phyloP scores from a whole-genome alignment of 176 grass and related monocot genomes.

The Juncus effusus region DNA sequence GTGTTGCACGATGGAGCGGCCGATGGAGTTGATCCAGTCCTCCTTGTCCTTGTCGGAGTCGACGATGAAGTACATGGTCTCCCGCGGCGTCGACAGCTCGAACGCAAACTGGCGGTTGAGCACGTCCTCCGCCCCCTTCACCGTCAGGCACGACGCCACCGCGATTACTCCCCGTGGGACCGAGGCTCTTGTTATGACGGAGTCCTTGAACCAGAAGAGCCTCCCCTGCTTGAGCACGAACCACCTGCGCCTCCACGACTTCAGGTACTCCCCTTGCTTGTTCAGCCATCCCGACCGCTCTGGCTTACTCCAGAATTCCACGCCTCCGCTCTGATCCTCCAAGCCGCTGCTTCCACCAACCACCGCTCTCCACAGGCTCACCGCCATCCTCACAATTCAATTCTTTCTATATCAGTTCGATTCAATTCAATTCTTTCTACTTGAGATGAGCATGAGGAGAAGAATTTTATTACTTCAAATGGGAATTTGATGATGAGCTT shows the following conservation, averaged over 20 bases:
- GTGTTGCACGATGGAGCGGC: conserved; percentile 96
- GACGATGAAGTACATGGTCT: conserved; percentile 99
- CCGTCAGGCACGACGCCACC: conserved; percentile 81
- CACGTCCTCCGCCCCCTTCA: conserved; percentile 93
- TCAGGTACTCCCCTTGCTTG: conserved; percentile 98
- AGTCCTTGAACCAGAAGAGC: conserved; percentile 99
- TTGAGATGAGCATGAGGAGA: too few species aligned
- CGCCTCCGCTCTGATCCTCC: conserved; percentile 39
- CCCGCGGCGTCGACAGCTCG: conserved; percentile 70
- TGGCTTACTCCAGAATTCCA: conserved; percentile 83
- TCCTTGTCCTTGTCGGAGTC: conserved; percentile 98
- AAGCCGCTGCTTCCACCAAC: conserved; percentile 22
- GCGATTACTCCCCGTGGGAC: conserved; percentile 77
- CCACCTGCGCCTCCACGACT: conserved; percentile 96
- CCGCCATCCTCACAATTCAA: conserved; percentile 39
- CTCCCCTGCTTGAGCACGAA: conserved; percentile 94
- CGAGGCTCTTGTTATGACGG: conserved; percentile 54
- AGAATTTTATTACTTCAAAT: too few species aligned
- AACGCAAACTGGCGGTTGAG: conserved; percentile 87
- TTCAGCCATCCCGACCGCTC: conserved; percentile 80
- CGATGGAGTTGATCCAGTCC: conserved; percentile 98
- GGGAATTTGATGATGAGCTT: too few species aligned
- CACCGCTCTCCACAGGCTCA: conserved; percentile 67
- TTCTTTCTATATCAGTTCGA: neutral
- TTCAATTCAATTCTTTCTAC: too few species aligned